Evolutionary conservation across 176 grass and related monocot genomes (phyloP).

Genomic region (Oryza nivara): DNA sequence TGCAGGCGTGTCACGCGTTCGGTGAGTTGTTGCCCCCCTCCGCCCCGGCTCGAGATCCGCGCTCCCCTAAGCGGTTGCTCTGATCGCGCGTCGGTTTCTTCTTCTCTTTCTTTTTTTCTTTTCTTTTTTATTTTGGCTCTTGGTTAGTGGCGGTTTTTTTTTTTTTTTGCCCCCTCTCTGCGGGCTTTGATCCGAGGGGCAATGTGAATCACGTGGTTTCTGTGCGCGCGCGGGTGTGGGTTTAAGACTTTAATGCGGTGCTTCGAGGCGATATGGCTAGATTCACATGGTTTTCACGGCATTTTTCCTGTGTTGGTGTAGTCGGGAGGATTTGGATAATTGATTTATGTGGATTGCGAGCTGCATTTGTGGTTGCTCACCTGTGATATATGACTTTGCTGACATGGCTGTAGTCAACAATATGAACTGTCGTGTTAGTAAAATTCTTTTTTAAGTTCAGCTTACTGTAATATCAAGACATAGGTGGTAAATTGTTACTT

Average conservation of each 20-base stretch:
- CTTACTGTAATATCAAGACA: background rate
- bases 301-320: background rate
- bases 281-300: background rate
- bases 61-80: background rate
- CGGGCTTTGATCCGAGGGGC: conserved; percentile 16
- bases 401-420: background rate
- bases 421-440: background rate
- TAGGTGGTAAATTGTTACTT: conserved; percentile 15
- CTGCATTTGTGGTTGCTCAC: background rate
- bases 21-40: conserved; percentile 45
- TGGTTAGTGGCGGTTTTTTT: background rate
- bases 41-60: conserved; percentile 39
- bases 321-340: background rate
- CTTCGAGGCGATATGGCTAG: background rate
- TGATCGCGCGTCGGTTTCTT: conserved; percentile 10
- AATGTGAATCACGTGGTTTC: conserved; percentile 44
- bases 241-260: conserved; percentile 3
- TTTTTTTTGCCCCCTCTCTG: background rate
- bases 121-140: background rate
- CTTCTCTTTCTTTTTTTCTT: background rate
- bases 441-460: background rate
- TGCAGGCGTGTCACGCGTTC: conserved; percentile 87
- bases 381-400: background rate
- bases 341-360: conserved; percentile 16
- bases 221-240: background rate